Evolutionary conservation across 208 protist species (phyloP), one percentile per base, ranked within the genome.

Genomic region (Zelonia costaricensis): DNA sequence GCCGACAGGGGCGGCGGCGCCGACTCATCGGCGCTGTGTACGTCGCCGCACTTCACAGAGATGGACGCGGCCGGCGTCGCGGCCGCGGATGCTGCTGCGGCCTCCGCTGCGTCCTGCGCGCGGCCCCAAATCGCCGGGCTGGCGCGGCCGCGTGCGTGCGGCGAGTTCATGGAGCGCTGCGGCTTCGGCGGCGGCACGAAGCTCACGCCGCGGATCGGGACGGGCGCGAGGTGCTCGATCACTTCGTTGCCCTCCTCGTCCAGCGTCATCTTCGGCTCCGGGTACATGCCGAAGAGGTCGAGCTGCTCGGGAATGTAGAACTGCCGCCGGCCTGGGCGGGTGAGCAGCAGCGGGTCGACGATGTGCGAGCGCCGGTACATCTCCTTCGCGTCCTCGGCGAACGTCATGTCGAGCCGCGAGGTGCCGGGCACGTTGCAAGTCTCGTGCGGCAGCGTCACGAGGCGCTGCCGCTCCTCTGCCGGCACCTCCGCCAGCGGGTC

Each of bases 371-470:
- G 83, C n/a, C 66, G 62, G 53, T 63, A 87, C 23, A 71, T 59
- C 62, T 77, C 83, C 69, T 90, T 90, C 6, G 69, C 16, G 62
- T 90, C 83, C 44, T 90, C 80, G 43, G 80, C 77, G n/a, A 58
- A 69, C 18, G 42, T 63, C 22, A 90, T 64, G 69, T 90, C 83
- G 10, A 90, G 61, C 0, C 83, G 79, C 52, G 49, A 68, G 20
- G 40, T 55, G 3, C 62, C 74, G 1, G 53, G 49, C 4, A 35
- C 53, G 43, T 33, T 60, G 38, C 22, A 42, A 12, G 20, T 27
- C 12, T 68, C 35, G 23, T 67, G 71, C 43, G 71, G 56, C 42
- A 77, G 45, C 10, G 30, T 25, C 33, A 77, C 22, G 1, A 73
- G 16, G 2, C 71, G 71, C 40, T 68, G 30, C 12, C 35, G 71